Evolutionary conservation across 768 basidiomycete genomes (phyloP), one percentile per base, ranked within the genome.

Genomic region (Lepiota subincarnata): DNA sequence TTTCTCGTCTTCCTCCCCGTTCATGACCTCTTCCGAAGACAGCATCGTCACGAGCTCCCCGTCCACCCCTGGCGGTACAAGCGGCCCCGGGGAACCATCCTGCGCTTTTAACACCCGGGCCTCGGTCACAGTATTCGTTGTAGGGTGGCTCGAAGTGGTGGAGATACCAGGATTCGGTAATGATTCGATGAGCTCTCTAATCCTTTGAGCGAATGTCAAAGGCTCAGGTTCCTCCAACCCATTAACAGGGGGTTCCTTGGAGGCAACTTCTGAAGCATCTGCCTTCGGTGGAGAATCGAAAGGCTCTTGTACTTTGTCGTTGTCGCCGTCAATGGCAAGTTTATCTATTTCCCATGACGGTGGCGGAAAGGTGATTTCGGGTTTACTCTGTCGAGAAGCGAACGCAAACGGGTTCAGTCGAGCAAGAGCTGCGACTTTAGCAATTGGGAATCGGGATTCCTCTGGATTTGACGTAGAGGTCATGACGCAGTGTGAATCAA

Each of bases 11-110:
- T 70, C 64, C 18, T 73, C 71, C 8, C 84, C 80, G 48, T 82
- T 84, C 83, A 87, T 86, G n/a, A 81, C 65, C n/a, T 73, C 68
- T 53, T 84, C 75, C 0, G 82, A 80, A 12, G 80, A 79, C 26
- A 88, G 69, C 55, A 80, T 69, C 28, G 73, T 66, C 40, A 82
- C 68, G 31, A 82, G 68, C 46, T 73, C 70, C 3, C 75, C 66
- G 59, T 85, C 83, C 8, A 76, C 62, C 13, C 70, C 69, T n/a
- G 68, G 65, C 5, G 73, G 71, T 36, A 74, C 65, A 20, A 73
- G 72, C n/a, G 76, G 66, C 8, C 70, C 67, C 22, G 61, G 40
- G 19, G 58, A 59, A 3, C 59, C 63, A 10, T 61, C 66, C 42
- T 69, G 64, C 24, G 57, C 59, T 14, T 53, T 52, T 14, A 56